Base-by-base conservation (phyloP, 1,139 yeast genomes). In the Kodamaea ohmeri region DNA sequence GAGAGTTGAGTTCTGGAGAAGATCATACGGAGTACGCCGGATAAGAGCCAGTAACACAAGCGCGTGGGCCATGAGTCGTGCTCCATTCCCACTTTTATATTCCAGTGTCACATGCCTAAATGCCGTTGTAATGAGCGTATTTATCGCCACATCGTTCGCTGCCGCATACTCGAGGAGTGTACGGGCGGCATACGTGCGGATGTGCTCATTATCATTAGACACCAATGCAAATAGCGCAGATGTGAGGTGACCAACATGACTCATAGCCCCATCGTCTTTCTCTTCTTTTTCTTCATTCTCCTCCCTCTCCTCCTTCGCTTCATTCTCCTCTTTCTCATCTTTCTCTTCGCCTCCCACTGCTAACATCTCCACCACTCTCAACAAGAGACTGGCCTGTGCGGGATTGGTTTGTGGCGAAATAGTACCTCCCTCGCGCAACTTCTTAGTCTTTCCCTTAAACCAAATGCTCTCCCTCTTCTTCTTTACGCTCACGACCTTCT, bases 1-100 rank as follows among this genome's bases (percentile, higher is more conserved):
- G 9, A 70, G 56, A 1, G 68, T 61, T 3, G 76, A 56, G 41
- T 70, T 67, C 45, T 68, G 75, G n/a, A 71, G 51, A 7, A 62
- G 47, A 1, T 60, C 51, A 4, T 65, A 56, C 17, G 67, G 64
- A 0, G 74, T 61, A 37, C 65, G 70, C 38, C 60, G 67, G 21
- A 71, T 56, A 25, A 70, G 50, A 0, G 72, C 51, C 58, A 63
- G 64, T 34, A 71, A 53, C 2, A 65, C 61, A 37, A 70, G 57
- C 0, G 75, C 60, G 45, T 60, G 66, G 28, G 65, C 61, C 32
- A 62, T 47, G 6, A 68, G 46, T 36, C 58, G 58, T 1, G 60
- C 58, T 12, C 46, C 50, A 11, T 48, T 47, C 3, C 51, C 41
- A 8, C 43, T 48, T 36, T 56, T 61, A 38, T 59, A 60, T 41